Base-by-base conservation (phyloP, 2,329 filamentous ascomycete genomes). In the Phyllachora maydis region DNA sequence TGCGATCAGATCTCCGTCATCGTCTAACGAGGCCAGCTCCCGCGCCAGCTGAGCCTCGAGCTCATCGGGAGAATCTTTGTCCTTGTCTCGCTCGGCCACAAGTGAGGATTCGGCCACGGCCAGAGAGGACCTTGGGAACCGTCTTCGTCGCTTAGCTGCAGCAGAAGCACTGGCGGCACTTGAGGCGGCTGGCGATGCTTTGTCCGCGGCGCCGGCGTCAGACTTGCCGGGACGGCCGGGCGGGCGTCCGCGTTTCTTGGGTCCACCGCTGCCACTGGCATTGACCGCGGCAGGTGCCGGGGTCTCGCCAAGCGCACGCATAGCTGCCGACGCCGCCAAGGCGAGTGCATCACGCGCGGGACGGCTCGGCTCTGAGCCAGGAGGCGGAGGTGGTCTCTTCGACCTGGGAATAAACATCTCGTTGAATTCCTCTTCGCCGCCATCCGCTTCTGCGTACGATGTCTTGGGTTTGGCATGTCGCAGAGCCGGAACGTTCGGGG, bases 401-500 rank as follows among this genome's bases (percentile, higher is more conserved):
- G n/a, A 9, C 9, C 16, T 17, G 7, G 34, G 34, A 12, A 36
- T 22, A 6, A 49, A 26, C n/a, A 42, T 32, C 17, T 54, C 49
- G 8, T 56, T 43, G 10, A 52, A 52, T 16, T 61, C 55, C 4
- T 52, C 48, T 6, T 45, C 42, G 12, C 49, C 48, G 6, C 62
- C 51, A 15, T 57, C 56, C 2, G 47, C 37, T 23, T 63, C 59
- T 3, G 54, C 41, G 25, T 65, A 66, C 2, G 59, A 62, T 15
- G 49, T 32, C 32, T 41, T 52, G 5, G 61, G 60, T 31, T 54
- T 60, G 6, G 61, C 57, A 29, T 63, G 59, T 12, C 61, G 50
- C 11, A 65, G 42, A 8, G 46, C 41, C 12, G 59, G 59, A 16
- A 56, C 45, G 11, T 63, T 53, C 2, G 50, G 47, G 21, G 58